Evolutionary conservation across 805 yeast genomes (phyloP), one percentile per base, ranked within the genome.

Genomic region (Saccharomycopsis olivae): DNA sequence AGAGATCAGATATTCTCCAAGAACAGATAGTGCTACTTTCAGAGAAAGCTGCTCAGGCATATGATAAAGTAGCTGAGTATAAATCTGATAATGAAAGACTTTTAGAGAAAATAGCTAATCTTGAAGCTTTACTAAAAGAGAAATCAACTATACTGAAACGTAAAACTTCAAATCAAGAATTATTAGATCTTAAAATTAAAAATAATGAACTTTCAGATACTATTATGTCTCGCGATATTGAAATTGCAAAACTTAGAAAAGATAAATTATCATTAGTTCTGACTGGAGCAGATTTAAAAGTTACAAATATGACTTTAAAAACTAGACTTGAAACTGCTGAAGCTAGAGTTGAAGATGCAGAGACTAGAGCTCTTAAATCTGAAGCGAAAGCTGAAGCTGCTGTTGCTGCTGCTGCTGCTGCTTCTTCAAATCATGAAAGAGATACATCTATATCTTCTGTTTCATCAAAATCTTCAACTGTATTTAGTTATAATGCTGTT

Each of bases 11-110:
- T 18, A 40, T 46, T 3, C 31, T 46, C 9, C 45, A 43, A 32
- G 49, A 46, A 19, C 49, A 46, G 30, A 43, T 46, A 14, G 40
- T 37, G n/a, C 14, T 46, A 17, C 39, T 46, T 6, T 37, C 45
- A 1, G 45, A 43, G 23, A 46, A 36, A 33, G 45, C 49, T 2
- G 47, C 49, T 13, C 41, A 38, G 15, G 49, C 49, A 5, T 46
- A 37, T 20, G 49, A 44, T 32, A 39, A 46, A 34, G 41, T 46
- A 5, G 49, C 40, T 11, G 47, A 46, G 17, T 18, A 20, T 5
- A 41, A 46, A 30, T 20, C 35, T 13, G 44, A 43, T 18, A 46
- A 46, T 17, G 34, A 36, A 31, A 17, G 39, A 4, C 39, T 46
- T 16, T 17, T 25, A 14, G 47, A 46, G 18, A 43, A 46, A 27